Base-by-base conservation (phyloP, 768 basidiomycete species). In the Leccinum obscurum region DNA sequence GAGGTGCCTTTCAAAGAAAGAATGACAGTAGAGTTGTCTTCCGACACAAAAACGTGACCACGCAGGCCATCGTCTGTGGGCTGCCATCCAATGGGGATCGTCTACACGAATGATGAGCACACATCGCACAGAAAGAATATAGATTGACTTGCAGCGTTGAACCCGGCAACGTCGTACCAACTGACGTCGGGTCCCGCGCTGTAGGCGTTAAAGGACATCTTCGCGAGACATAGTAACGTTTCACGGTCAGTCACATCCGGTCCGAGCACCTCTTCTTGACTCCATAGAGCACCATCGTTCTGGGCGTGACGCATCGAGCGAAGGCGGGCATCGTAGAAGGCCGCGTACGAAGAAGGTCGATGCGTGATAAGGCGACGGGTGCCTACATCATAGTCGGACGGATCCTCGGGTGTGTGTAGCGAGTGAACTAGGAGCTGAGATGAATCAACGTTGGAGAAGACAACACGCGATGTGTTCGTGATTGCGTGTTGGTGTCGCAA, bases 1-100 rank as follows among this genome's bases (percentile, higher is more conserved):
- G 92, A 92, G 0, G 96, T 98, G n/a, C 96, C 96, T 70, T 98
- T 98, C 75, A 98, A 81, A 24, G 93, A 84, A 56, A 98, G 79
- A 30, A 97, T 79, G 24, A 98, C 91, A 0, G 92, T 96, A 14
- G 85, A 85, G 65, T 95, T 93, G 72, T 92, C 89, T 10, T 79
- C 78, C 1, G 85, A 85, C n/a, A 89, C 90, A 65, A 96, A 97
- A 22, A 98, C 77, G 67, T 98, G 95, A 0, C 96, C 96, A 50
- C 96, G 83, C 61, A 98, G 84, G 0, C 95, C 94, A 70, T 97
- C 92, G n/a, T 86, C 86, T 26, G 88, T 84, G 0, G 90, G 88
- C 64, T 90, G 85, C 95, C 95, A 98, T 13, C 96, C 96, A 66
- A 94, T 88, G 0, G 95, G 90, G 30, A 79, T 77, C 30, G 80